Evolutionary conservation across 2,329 filamentous ascomycete genomes (phyloP), one percentile per base, ranked within the genome.

Genomic region (Rhynchosporium secalis): DNA sequence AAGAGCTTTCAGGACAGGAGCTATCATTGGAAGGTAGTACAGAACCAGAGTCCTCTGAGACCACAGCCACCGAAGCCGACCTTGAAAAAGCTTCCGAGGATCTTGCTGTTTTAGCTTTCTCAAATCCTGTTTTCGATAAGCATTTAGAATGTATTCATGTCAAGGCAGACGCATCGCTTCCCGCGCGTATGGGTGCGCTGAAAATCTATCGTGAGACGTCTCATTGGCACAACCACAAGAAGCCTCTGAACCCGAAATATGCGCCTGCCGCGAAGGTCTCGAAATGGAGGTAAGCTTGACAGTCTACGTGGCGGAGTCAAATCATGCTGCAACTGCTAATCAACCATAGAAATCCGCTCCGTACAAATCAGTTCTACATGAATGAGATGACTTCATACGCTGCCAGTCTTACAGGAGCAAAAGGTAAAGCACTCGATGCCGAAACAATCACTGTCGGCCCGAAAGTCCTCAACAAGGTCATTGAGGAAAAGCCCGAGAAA

Each of bases 301-400:
- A 31, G 13, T n/a, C 26, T 38, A 20, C 31, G 7, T 0, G n/a
- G 6, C 54, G 33, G n/a, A 56, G 48, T 63, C 12, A 12, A 10
- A 5, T 8, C 45, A 9, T 4, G 7, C 8, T 8, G 4, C 40
- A 41, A 4, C 38, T 48, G 43, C 61, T 66, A 52, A 64, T 40
- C 3, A 36, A 36, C 26, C 29, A 54, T 31, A 72, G 71, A 31
- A 74, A 75, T 57, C 72, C 73, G 9, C 63, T 74, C 7, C 68
- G 73, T 33, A 69, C 65, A 3, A 75, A 88, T 49, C 88, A 92
- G 68, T 79, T 78, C 57, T 86, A 85, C 70, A 88, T 90, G 83
- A 81, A 82, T 1, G 86, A 90, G 62, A 89, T 89, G 75, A 80
- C 81, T 33, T 78, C 80, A 1, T 92, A 92, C 71, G 86, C 89